A percentile compares a stretch with the other conserved stretches of the same genome.
phyloP scores from a whole-genome alignment of 495 filamentous ascomycete genomes.

The Patellaria atrata region DNA sequence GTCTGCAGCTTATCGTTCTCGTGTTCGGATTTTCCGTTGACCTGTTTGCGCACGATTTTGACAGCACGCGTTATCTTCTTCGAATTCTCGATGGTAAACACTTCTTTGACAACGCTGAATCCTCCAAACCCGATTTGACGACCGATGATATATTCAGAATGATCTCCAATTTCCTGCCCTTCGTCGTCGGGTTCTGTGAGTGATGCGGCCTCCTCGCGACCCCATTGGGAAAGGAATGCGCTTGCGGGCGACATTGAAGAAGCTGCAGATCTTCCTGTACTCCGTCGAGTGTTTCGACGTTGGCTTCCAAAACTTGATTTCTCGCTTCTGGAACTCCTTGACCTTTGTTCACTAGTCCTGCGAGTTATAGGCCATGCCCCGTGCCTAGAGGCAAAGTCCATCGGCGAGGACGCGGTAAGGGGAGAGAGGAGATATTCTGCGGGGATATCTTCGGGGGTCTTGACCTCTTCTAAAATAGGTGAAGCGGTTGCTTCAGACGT shows the following conservation, averaged over 20 bases:
- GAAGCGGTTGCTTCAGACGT: constrained; percentile 46
- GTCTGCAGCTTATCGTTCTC: constrained; percentile 59
- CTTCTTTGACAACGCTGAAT: constrained; percentile 59
- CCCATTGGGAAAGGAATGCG: constrained; percentile 45
- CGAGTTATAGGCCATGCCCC: constrained; percentile 33
- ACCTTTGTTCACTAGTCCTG: constrained; percentile 14
- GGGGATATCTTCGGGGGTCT: constrained; percentile 35
- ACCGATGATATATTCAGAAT: constrained; percentile 53
- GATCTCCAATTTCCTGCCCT: constrained; percentile 53
- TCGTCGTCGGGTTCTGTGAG: constrained; percentile 48
- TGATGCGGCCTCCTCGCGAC: constrained; percentile 27
- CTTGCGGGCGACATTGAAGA: constrained; percentile 33
- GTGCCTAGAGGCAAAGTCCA: constrained; percentile 33
- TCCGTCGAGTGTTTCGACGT: constrained; percentile 15
- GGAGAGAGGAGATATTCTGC: constrained; percentile 41
- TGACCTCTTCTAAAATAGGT: constrained; percentile 35
- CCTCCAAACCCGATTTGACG: constrained; percentile 57
- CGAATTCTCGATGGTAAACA: constrained; percentile 46
- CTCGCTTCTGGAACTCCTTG: constrained; percentile 17
- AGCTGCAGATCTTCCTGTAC: constrained; percentile 20
- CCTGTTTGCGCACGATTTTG: constrained; percentile 56
- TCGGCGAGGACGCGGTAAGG: constrained; percentile 32
- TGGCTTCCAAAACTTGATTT: constrained; percentile 9
- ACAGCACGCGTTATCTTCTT: constrained; percentile 44
- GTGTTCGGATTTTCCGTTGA: constrained; percentile 38